Evolutionary conservation across 768 basidiomycete species (phyloP).

Genomic region (Pleurotus sapidus): DNA sequence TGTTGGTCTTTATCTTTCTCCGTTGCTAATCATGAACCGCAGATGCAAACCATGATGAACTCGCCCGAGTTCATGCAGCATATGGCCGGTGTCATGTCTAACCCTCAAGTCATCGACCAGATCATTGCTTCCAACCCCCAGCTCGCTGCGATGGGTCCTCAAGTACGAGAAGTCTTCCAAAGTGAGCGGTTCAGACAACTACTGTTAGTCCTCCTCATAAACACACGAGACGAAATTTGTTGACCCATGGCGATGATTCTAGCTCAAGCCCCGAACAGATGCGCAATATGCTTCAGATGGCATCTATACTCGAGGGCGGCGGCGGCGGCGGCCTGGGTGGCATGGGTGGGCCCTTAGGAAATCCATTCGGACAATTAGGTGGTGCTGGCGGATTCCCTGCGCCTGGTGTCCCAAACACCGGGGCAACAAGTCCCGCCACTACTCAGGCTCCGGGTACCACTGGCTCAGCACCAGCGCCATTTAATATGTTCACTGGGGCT

Average conservation of each 20-base stretch:
- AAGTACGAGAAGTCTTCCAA: constrained; percentile 76
- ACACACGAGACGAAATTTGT: not conserved
- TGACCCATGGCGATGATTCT: not conserved
- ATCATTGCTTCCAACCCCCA: constrained; percentile 82
- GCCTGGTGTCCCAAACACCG: constrained; percentile 50
- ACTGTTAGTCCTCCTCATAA: constrained; percentile 47
- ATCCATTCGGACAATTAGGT: constrained; percentile 11
- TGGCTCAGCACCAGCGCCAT: constrained; percentile 18
- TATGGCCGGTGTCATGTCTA: constrained; percentile 84
- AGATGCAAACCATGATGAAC: constrained; percentile 86
- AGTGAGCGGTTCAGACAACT: constrained; percentile 72
- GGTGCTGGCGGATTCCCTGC: constrained; percentile 49
- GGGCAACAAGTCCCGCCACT: constrained; percentile 22
- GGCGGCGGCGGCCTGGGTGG: constrained; percentile 25
- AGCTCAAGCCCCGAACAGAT: constrained; percentile 78
- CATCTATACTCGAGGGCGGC: constrained; percentile 42
- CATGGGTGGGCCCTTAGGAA: not conserved
- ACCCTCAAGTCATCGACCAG: constrained; percentile 88
- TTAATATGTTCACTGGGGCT: constrained; percentile 16
- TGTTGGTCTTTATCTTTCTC: not conserved
- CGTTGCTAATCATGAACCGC: constrained; percentile 2
- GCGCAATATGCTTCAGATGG: constrained; percentile 76
- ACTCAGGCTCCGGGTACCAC: constrained; percentile 20
- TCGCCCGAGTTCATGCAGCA: constrained; percentile 83
- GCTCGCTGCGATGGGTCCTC: constrained; percentile 71